Percentiles rank a stretch among this genome's conserved stretches.
Conservation (phyloP, 1,284 basidiomycete genomes). For the Gymnopus androsaceus region DNA sequence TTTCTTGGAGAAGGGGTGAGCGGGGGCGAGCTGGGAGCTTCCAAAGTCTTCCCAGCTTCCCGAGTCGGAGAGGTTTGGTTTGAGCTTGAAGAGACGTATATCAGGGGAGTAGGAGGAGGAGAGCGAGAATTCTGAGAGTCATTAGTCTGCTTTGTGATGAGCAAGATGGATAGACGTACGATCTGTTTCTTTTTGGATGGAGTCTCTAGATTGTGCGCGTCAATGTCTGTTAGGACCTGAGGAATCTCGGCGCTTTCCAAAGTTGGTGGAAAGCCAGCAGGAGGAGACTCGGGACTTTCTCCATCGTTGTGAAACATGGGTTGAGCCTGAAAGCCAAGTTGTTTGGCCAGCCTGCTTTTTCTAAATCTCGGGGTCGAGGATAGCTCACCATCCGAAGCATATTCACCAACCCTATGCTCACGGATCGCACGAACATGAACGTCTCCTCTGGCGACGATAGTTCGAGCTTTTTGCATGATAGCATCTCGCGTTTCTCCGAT, state of each 20-base stretch:
- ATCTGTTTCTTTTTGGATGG: not conserved
- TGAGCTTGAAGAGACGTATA: slow-evolving; percentile 25
- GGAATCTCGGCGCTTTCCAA: not conserved
- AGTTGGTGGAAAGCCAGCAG: not conserved
- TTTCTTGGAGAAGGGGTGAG: slow-evolving; percentile 7
- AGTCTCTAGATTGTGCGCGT: slow-evolving; percentile 6
- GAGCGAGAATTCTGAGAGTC: slow-evolving; percentile 20
- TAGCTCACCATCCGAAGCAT: not conserved
- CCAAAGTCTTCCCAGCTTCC: not conserved
- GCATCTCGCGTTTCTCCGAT: slow-evolving; percentile 47
- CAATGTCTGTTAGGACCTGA: slow-evolving; percentile 1
- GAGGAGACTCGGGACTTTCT: not conserved
- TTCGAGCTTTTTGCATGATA: slow-evolving; percentile 58
- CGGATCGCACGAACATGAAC: slow-evolving; percentile 2
- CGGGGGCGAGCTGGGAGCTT: slow-evolving; percentile 11
- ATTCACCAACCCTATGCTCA: not conserved
- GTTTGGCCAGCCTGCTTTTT: slow-evolving; percentile 8
- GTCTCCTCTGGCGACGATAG: slow-evolving; percentile 37
- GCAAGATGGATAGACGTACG: slow-evolving; percentile 3
- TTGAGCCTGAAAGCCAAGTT: slow-evolving; percentile 1
- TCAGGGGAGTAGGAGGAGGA: not conserved
- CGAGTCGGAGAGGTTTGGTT: slow-evolving; percentile 26
- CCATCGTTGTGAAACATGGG: slow-evolving; percentile 7
- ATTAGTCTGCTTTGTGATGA: slow-evolving; percentile 26
- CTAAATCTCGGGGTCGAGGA: slow-evolving; percentile 13